Evolutionary conservation across 208 protist genomes (phyloP).

Genomic region (Leishmania guyanensis): DNA sequence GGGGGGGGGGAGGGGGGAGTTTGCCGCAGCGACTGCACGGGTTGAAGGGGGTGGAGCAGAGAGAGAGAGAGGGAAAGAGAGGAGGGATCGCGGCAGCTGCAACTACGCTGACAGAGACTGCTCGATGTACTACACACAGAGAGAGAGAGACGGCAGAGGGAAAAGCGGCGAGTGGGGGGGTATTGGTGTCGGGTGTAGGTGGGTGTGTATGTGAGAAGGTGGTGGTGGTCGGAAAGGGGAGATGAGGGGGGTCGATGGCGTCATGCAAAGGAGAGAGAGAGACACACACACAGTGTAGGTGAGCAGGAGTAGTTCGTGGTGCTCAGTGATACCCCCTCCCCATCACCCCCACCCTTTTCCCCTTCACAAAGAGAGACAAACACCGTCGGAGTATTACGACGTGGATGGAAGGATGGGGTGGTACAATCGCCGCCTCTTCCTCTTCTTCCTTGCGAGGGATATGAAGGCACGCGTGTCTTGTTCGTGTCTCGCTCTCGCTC

Average conservation of each 20-base stretch:
- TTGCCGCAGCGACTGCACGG: neutral
- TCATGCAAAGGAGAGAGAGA: neutral
- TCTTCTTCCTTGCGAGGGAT: neutral
- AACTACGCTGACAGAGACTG: neutral
- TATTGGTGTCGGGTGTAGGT: neutral
- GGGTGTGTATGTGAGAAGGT: neutral
- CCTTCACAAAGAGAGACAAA: no score
- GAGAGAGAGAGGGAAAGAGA: neutral
- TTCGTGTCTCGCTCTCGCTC: neutral
- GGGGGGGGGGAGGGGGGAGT: neutral
- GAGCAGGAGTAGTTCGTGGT: neutral
- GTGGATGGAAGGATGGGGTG: neutral
- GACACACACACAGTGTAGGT: neutral
- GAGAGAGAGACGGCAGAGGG: neutral
- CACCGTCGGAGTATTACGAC: neutral
- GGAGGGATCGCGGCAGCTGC: neutral
- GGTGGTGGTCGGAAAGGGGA: neutral
- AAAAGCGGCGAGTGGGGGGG: neutral
- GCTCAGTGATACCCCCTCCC: neutral
- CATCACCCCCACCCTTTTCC: no score
- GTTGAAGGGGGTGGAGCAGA: neutral
- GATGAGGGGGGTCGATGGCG: neutral
- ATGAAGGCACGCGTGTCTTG: no score
- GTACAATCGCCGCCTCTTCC: neutral
- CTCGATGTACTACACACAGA: neutral